Evolutionary conservation across 768 basidiomycete genomes (phyloP).

Genomic region (Hericium alpestre): DNA sequence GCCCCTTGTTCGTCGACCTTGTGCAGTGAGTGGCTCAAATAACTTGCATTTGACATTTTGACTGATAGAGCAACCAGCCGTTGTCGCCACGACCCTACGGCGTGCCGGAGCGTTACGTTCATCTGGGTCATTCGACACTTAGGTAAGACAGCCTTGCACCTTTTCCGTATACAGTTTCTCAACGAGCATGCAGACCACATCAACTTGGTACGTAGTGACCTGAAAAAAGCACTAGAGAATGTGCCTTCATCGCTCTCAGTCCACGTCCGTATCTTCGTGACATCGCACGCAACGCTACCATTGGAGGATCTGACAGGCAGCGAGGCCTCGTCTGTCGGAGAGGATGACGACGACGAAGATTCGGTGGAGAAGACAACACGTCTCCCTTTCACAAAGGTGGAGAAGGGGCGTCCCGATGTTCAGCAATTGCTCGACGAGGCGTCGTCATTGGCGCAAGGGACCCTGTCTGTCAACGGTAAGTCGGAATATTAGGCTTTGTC

Average conservation of each 20-base stretch:
- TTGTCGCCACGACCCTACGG: constrained; percentile 16
- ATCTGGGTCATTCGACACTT: constrained; percentile 33
- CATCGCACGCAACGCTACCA: background rate
- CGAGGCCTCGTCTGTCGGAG: constrained; percentile 23
- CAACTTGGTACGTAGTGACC: background rate
- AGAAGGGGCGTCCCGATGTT: background rate
- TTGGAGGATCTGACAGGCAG: constrained; percentile 27
- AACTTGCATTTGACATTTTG: background rate
- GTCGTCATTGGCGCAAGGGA: constrained; percentile 2
- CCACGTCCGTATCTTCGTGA: background rate
- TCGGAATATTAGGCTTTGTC: background rate
- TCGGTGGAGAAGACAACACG: background rate
- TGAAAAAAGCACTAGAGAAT: background rate
- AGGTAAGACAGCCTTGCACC: constrained; percentile 17
- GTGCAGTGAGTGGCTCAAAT: constrained; percentile 26
- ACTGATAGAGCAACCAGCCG: constrained; percentile 13
- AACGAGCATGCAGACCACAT: background rate
- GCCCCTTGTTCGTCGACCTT: constrained; percentile 34
- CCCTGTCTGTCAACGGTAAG: constrained; percentile 37
- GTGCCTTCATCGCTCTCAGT: background rate
- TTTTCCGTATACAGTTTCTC: constrained; percentile 7
- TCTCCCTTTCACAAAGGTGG: background rate
- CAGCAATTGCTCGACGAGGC: background rate
- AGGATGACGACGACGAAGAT: background rate
- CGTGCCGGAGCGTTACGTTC: constrained; percentile 26